phyloP scores from a whole-genome alignment of 176 grass and related monocot genomes.

The Avena insularis region DNA sequence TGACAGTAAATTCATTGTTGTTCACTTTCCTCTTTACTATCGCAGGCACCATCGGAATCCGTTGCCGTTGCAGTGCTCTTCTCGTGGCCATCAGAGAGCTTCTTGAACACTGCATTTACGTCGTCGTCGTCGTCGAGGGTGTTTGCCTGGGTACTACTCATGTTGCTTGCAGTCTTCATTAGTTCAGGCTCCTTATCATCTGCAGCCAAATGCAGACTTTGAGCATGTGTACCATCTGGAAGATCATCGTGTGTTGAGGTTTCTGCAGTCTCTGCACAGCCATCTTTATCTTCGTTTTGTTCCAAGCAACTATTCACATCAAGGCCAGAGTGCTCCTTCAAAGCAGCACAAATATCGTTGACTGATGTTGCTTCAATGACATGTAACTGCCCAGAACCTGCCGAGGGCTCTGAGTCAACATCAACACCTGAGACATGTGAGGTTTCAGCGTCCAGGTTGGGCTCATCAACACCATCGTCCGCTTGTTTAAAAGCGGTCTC shows the following conservation, averaged over 20 bases:
- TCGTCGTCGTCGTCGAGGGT: slow-evolving; percentile 12
- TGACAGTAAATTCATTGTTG: slow-evolving; percentile 17
- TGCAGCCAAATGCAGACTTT: slow-evolving; percentile 12
- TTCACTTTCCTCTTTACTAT: slow-evolving; percentile 33
- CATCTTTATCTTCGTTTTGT: slow-evolving; percentile 35
- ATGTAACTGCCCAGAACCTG: slow-evolving; percentile 41
- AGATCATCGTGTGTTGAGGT: background rate
- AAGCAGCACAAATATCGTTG: slow-evolving; percentile 57
- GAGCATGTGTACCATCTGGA: slow-evolving; percentile 1
- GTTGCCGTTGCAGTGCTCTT: slow-evolving; percentile 19
- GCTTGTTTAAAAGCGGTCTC: slow-evolving; percentile 58
- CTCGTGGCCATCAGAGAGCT: slow-evolving; percentile 34
- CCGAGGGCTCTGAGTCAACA: slow-evolving; percentile 30
- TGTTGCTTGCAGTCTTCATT: slow-evolving; percentile 35
- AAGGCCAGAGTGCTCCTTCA: slow-evolving; percentile 38
- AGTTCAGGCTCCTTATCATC: slow-evolving; percentile 26
- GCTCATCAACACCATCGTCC: slow-evolving; percentile 40
- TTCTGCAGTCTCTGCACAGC: slow-evolving; percentile 31
- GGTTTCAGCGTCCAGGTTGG: slow-evolving; percentile 37
- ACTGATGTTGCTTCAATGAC: slow-evolving; percentile 76
- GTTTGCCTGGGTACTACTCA: slow-evolving; percentile 43
- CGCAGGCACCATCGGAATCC: background rate
- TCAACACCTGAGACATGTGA: slow-evolving; percentile 2
- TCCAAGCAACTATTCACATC: slow-evolving; percentile 36
- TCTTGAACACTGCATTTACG: slow-evolving; percentile 35